Base-by-base conservation (phyloP, 1,284 basidiomycete species). In the Microbotryum scabiosae region DNA sequence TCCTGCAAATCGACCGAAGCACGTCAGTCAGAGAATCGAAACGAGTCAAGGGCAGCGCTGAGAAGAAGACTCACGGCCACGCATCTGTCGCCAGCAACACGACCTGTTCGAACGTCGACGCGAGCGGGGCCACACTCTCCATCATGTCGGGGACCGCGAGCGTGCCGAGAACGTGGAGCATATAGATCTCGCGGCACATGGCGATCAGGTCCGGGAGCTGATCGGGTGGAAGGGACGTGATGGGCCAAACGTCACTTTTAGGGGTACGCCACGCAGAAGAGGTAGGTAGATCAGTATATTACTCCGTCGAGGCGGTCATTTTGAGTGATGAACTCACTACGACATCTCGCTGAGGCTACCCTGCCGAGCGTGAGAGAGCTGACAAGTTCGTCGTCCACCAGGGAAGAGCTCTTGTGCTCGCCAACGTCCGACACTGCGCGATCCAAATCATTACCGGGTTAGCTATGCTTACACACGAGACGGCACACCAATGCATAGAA, bases 61-160 rank as follows among this genome's bases (percentile, higher is more conserved):
- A 54, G 41, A 25, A 26, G 4, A 5, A 8, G 20, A 53, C 64
- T 52, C 36, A 66, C 62, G 54, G 54, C 65, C 65, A 66, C 8
- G 51, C 25, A 25, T 66, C 65, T 16, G 56, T 54, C 12, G 56
- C 58, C 18, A 61, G 44, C 50, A 64, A 62, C 44, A 64, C 57
- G 12, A 60, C 62, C 44, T 66, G 62, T 3, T 46, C 36, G 23
- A 60, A 66, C 26, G 54, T 60, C 18, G 62, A 25, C 10, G 57
- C 60, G 41, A 66, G 59, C 21, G 65, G 59, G 7, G 45, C 51
- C 3, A 28, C 36, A 16, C 52, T 56, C 47, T 64, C 65, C 50
- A 66, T 50, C 62, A 66, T 66, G 55, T 66, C 65, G 18, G 62
- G 65, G 0, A 66, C 60, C 4, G 57, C 65, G 51, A 66, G 47